Evolutionary conservation across 2,329 filamentous ascomycete species (phyloP), one percentile per base, ranked within the genome.

Genomic region (Ploettnerulaceae sp.): DNA sequence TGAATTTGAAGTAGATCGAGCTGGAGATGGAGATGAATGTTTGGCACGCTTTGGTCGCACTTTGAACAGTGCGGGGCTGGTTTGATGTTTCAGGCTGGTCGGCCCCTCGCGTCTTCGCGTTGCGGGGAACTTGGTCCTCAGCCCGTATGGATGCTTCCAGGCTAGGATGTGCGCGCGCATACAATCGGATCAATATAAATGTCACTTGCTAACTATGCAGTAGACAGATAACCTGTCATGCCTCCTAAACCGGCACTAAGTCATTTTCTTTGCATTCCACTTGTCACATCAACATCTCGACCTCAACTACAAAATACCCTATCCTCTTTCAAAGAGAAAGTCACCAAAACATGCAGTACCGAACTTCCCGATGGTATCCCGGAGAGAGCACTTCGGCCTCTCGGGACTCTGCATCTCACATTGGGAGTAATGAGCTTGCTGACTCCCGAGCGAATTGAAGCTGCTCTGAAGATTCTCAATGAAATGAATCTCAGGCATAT

Each of bases 401-500:
- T 87, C 0, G 86, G 87, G 0, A 89, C 89, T 1, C 67, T 96
- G 37, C 91, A 97, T 66, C 70, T 95, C 2, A 96, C 90, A 0
- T 72, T 96, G 0, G 90, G 89, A 0, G 86, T 94, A 1, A 90
- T 96, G 85, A 84, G 77, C 54, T 74, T 95, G 7, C 66, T 71
- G 3, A 71, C 69, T 2, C 66, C 71, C 2, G 71, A 75, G 35
- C 64, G 67, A 1, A 52, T 83, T 2, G 58, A 71, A 0, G 64
- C 67, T 22, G 79, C 76, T 0, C 55, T 71, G 18, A 33, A 57
- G 1, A 64, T 74, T 11, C 62, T 81, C 0, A 49, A 67, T 8
- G 62, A 60, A 0, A 57, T 80, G 0, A 68, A 80, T 55, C 51
- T 79, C 7, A 41, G 14, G 35, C 54, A 47, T 41, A 61, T 64